Evolutionary conservation across 805 yeast species (phyloP), one percentile per base, ranked within the genome.

Genomic region (Alloascoidea hylecoeti): DNA sequence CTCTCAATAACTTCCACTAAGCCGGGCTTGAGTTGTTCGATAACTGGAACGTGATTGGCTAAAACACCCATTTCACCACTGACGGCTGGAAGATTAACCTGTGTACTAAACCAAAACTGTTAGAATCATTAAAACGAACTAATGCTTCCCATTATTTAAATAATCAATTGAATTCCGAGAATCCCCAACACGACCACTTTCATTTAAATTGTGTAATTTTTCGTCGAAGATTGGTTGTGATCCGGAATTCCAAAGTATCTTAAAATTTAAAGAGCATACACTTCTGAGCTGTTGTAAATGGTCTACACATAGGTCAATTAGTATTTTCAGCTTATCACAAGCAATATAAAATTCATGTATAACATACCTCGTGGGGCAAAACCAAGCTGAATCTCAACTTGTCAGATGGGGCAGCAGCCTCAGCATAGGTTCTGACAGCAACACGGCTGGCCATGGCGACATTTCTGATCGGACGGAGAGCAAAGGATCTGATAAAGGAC

Each of bases 21-120:
- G 63, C 98, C 98, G 51, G 98, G 95, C 56, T 78, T 74, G 60
- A 92, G 77, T 72, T 92, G 95, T 68, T 92, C 97, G 47, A 89
- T 85, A 53, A 82, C 75, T 53, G 98, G 97, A 55, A 92, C 95
- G 76, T 92, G 98, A 69, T 84, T 80, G 52, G 97, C 96, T 57
- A 92, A 69, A 48, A 92, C 75, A 83, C 98, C 98, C 64, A 89
- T 75, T 58, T 83, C 94, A 61, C 98, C 98, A 49, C 92, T 78
- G 54, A 79, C 71, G 46, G 95, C 94, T 56, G 98, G 98, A 50
- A 92, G 70, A 68, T 92, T 92, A 51, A 92, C 97, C 71, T 92
- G 85, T 55, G 66, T 53, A 46, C 70, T 61, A 43, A 41, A 39
- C 30, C 9, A n/a, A 9, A 23, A 23, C 30, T 23, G 30, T 23